A percentile compares a stretch with the other conserved stretches of the same genome.
These are phyloP conservation scores for Aspergillus bertholletiae DNA, from an alignment of 495 filamentous ascomycete species.

Conservation along the genomic window DNA sequence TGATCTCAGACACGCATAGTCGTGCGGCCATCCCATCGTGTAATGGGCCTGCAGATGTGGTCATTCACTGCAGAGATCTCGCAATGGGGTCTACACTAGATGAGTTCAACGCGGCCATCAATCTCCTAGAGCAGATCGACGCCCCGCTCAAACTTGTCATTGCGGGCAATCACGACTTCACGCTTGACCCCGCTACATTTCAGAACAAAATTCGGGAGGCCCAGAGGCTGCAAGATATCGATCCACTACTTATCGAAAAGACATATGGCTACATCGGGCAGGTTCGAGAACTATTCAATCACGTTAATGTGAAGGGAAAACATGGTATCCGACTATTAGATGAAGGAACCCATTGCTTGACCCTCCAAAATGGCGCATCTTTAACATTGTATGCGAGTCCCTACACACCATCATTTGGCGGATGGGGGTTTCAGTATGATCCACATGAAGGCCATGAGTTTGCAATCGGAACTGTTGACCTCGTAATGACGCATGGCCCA, in stretches of 20 bases:
- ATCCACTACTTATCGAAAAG: conserved; percentile 20
- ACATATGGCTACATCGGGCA: conserved; percentile 32
- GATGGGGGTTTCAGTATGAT: conserved; percentile 59
- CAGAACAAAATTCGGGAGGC: conserved; percentile 28
- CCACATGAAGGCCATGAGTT: conserved; percentile 45
- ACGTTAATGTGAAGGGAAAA: conserved; percentile 14
- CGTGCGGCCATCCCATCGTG: conserved; percentile 20
- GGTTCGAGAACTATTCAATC: conserved; percentile 20
- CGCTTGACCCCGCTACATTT: conserved; percentile 48
- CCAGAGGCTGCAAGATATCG: conserved; percentile 10
- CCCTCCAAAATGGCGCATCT: conserved; percentile 51
- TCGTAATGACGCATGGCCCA: conserved; percentile 68
- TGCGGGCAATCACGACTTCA: conserved; percentile 69
- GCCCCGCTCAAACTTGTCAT: conserved; percentile 70
- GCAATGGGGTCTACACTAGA: conserved; percentile 54
- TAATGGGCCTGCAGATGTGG: conserved; percentile 50
- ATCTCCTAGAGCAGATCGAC: conserved; percentile 46
- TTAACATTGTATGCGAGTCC: conserved; percentile 65
- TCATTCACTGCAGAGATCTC: conserved; percentile 68
- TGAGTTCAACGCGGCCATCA: conserved; percentile 48
- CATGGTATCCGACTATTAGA: conserved; percentile 56
- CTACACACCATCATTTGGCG: conserved; percentile 53
- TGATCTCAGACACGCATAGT: conserved; percentile 58
- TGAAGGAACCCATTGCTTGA: conserved; percentile 56
- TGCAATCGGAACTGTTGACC: conserved; percentile 45